Conservation (phyloP, 768 basidiomycete genomes). For the Pluteus cervinus region DNA sequence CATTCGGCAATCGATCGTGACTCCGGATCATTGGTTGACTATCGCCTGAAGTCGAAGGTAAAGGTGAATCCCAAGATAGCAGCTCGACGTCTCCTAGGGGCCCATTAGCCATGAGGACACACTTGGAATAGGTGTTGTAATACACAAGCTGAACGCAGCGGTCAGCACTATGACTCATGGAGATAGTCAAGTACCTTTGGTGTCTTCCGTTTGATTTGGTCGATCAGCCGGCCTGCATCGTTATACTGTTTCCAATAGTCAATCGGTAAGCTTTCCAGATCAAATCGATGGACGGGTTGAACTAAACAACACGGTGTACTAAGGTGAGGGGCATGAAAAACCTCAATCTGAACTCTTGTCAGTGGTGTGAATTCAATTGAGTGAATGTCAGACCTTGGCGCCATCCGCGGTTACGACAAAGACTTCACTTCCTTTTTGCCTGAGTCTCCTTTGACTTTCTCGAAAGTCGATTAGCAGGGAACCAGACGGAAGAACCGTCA, state of each 20-base stretch:
- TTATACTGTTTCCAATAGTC: conserved; percentile 40
- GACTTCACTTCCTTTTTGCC: conserved; percentile 39
- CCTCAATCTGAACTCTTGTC: conserved; percentile 27
- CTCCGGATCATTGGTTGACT: conserved; percentile 5
- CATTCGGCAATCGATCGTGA: conserved; percentile 11
- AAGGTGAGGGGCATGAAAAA: conserved; percentile 44
- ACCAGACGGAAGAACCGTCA: conserved; percentile 44
- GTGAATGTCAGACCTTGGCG: conserved; percentile 21
- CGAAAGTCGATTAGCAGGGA: conserved; percentile 51
- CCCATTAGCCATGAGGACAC: conserved; percentile 46
- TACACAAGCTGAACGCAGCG: conserved; percentile 31
- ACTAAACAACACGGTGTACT: conserved; percentile 43
- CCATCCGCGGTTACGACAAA: conserved; percentile 36
- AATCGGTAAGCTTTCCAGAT: conserved; percentile 30
- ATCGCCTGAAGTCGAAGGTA: conserved; percentile 3
- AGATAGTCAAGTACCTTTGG: conserved; percentile 33
- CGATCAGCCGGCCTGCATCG: conserved; percentile 36
- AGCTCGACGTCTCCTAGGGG: conserved; percentile 44
- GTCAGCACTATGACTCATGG: no score
- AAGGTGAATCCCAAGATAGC: conserved; percentile 22
- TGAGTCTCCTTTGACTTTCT: conserved; percentile 44
- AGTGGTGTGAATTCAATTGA: conserved; percentile 1
- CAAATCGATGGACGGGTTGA: conserved; percentile 32
- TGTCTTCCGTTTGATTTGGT: conserved; percentile 46
- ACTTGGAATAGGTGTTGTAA: conserved; percentile 32